Base-by-base conservation (phyloP, 306 rosid species). In the Sphenostylis stenocarpa region DNA sequence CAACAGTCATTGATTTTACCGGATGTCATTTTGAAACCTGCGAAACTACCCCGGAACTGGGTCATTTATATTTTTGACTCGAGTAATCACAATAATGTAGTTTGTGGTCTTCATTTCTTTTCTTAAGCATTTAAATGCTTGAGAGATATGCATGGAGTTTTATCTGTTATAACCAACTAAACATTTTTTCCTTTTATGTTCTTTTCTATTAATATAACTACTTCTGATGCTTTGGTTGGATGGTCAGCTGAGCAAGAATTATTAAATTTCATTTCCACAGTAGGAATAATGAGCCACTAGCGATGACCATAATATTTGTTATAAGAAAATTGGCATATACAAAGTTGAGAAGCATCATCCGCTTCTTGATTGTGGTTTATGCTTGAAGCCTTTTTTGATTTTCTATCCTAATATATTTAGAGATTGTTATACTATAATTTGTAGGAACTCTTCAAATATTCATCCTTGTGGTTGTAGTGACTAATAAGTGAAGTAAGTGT, bases 61-160 rank as follows among this genome's bases (percentile, higher is more conserved):
- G 67, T 74, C 48, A 11, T 47, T 61, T 51, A 56, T 73, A 58
- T 38, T 14, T 38, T 14, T 44, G 61, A 55, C 61, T 51, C 49
- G 51, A 56, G 41, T 52, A 20, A 48, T 72, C 52, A 36, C 17
- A 71, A 66, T 70, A 23, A 73, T 75, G 24, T 81, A 47, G 20
- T 34, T 34, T 14, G 23, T 43, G 58, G n/a, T 61, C 29, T 49
- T 48, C n/a, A 38, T 20, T 34, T 44, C 55, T 44, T 9, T 57
- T 41, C 47, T 2, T 56, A 6, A 41, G 20, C 24, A 17, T 31
- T 60, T 9, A 51, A 31, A 56, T 29, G 8, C 38, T 28, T 31
- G 39, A 55, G 48, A 41, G 53, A 9, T 58, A 9, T 58, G 7
- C 57, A 28, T 7, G 7, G 16, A 26, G 36, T 66, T 66, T 60